Evolutionary conservation across 2,329 filamentous ascomycete species (phyloP).

Genomic region (Leptographium wingfieldii): DNA sequence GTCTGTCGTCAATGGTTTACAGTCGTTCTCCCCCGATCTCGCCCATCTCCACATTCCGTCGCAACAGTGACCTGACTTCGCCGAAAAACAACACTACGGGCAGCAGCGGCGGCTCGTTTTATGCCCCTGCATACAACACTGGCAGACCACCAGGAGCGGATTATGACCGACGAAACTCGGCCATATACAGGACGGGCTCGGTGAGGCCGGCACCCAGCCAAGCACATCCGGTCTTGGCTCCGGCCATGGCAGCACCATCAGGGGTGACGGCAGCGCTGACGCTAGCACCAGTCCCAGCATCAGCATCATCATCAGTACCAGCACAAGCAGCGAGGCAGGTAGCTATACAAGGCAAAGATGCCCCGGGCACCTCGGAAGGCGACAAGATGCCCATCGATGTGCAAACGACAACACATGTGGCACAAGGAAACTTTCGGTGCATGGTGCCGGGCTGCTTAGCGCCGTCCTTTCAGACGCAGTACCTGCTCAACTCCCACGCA

Average conservation of each 20-base stretch:
- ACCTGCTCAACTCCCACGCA: constrained; percentile 67
- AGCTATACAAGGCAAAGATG: background rate
- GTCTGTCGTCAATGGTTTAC: constrained; percentile 17
- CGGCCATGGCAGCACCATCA: too few relatives aligned
- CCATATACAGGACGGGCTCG: too few relatives aligned
- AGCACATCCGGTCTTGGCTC: background rate
- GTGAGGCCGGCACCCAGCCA: background rate
- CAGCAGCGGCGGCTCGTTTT: constrained; percentile 10
- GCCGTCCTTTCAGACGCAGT: constrained; percentile 62
- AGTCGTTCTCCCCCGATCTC: constrained; percentile 33
- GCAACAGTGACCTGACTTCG: constrained; percentile 32
- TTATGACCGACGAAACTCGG: background rate
- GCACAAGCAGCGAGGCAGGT: constrained; percentile 38
- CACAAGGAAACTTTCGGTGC: constrained; percentile 42
- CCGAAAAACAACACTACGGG: constrained; percentile 26
- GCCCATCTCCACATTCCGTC: constrained; percentile 25
- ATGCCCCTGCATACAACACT: constrained; percentile 25
- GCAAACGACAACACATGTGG: background rate
- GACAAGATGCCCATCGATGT: background rate
- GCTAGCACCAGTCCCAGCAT: constrained; percentile 5
- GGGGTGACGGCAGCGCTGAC: background rate
- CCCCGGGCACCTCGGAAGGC: background rate
- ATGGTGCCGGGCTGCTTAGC: constrained; percentile 52
- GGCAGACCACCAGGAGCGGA: background rate
- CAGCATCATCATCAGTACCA: background rate